phyloP scores from a whole-genome alignment of 495 filamentous ascomycete genomes.

The Lasiosphaeriaceae sp. region DNA sequence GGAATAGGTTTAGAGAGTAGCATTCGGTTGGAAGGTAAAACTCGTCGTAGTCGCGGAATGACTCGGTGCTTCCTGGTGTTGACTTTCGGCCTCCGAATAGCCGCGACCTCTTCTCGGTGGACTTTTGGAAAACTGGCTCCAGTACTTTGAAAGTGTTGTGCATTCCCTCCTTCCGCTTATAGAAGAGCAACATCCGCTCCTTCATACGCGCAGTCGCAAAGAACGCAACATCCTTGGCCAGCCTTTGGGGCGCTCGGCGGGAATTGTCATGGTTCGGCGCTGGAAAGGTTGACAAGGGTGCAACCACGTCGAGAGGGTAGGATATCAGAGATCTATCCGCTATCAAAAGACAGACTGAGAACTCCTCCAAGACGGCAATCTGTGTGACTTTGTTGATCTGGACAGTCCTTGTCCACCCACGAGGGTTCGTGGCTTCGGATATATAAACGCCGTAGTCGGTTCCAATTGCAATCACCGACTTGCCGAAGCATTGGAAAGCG shows the following conservation, averaged over 20 bases:
- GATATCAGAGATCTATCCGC: conserved; percentile 88
- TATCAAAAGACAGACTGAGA: conserved; percentile 85
- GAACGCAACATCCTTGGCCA: conserved; percentile 92
- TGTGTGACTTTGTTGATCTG: conserved; percentile 76
- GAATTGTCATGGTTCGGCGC: conserved; percentile 58
- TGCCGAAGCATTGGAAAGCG: conserved; percentile 75
- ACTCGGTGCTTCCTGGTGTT: conserved; percentile 73
- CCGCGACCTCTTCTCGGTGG: conserved; percentile 68
- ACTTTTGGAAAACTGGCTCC: conserved; percentile 89
- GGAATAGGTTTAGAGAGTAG: conserved; percentile 92
- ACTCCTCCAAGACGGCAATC: conserved; percentile 91
- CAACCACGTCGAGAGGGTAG: conserved; percentile 88
- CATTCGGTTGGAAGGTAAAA: conserved; percentile 99
- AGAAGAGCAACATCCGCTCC: conserved; percentile 87
- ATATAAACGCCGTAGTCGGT: conserved; percentile 93
- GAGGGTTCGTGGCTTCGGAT: conserved; percentile 76
- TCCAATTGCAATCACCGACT: conserved; percentile 88
- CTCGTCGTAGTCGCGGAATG: conserved; percentile 96
- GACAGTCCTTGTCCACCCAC: conserved; percentile 85
- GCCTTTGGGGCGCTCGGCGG: conserved; percentile 80
- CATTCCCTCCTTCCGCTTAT: conserved; percentile 90
- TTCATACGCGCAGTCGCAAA: conserved; percentile 96
- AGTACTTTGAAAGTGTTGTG: conserved; percentile 94
- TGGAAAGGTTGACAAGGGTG: conserved; percentile 63
- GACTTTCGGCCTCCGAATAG: conserved; percentile 54